phyloP scores from a whole-genome alignment of 306 rosid genomes.

The Crotalaria pallida region DNA sequence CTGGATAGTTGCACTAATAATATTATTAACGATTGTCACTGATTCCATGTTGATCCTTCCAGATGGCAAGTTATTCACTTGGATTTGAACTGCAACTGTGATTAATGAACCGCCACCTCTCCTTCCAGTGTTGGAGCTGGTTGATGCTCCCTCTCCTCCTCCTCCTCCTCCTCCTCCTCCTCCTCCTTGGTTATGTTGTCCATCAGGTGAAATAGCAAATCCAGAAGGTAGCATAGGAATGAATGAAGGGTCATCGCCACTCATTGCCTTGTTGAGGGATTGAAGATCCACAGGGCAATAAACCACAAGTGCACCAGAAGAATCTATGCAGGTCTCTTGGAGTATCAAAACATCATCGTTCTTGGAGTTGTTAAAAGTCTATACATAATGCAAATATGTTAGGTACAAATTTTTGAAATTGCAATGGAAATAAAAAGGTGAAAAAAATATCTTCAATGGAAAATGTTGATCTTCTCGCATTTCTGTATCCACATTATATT shows the following conservation, averaged over 20 bases:
- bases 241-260: conserved; percentile 81
- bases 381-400: neutral
- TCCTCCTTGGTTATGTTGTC: conserved; percentile 26
- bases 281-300: conserved; percentile 85
- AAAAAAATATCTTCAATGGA: too few relatives aligned
- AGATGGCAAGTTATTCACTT: conserved; percentile 73
- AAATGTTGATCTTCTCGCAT: too few relatives aligned
- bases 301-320: conserved; percentile 79
- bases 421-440: neutral
- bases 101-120: conserved; percentile 52
- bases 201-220: conserved; percentile 67
- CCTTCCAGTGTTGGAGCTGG: conserved; percentile 35
- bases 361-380: conserved; percentile 76
- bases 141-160: conserved; percentile 48
- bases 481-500: too few relatives aligned
- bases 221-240: conserved; percentile 85
- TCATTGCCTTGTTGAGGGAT: conserved; percentile 79
- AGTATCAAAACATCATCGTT: conserved; percentile 79
- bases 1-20: conserved; percentile 70
- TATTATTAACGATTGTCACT: conserved; percentile 72
- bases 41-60: conserved; percentile 84
- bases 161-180: conserved; percentile 29
- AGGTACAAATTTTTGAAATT: neutral
- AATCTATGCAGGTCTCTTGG: conserved; percentile 91
- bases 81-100: conserved; percentile 80